phyloP scores from a whole-genome alignment of 2,329 filamentous ascomycete genomes.

The Colletotrichum cereale region DNA sequence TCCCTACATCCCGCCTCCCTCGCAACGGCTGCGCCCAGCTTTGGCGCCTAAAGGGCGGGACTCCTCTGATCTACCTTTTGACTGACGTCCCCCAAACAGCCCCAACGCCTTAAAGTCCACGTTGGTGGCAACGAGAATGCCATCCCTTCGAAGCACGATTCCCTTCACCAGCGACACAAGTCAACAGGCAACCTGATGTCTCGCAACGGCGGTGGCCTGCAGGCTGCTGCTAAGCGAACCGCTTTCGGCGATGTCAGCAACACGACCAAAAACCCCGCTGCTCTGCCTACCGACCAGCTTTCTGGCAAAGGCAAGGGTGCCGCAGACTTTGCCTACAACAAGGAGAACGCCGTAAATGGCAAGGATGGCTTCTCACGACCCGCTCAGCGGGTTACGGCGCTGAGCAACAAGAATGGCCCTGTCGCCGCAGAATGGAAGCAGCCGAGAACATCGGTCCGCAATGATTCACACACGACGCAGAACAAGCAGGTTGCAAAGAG shows the following conservation, averaged over 20 bases:
- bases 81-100: constrained; percentile 46
- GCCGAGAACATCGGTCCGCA: constrained; percentile 29
- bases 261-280: constrained; percentile 56
- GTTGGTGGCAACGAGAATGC: constrained; percentile 77
- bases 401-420: constrained; percentile 34
- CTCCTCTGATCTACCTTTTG: constrained; percentile 4
- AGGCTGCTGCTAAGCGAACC: constrained; percentile 78
- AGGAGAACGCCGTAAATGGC: constrained; percentile 44
- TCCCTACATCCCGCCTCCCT: constrained; percentile 24
- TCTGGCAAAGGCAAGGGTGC: constrained; percentile 52
- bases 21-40: constrained; percentile 1
- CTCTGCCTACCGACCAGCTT: constrained; percentile 42
- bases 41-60: not conserved
- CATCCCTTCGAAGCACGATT: constrained; percentile 65
- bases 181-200: constrained; percentile 75
- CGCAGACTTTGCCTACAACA: constrained; percentile 49
- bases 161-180: constrained; percentile 85
- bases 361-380: constrained; percentile 42
- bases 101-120: constrained; percentile 60
- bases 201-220: constrained; percentile 67
- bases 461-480: constrained; percentile 30
- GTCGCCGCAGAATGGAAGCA: constrained; percentile 35
- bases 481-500: constrained; percentile 33
- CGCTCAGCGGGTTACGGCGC: constrained; percentile 40
- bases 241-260: constrained; percentile 89